Percentiles rank a stretch among this genome's conserved stretches.
Evolutionary conservation across 31 red algal species (phyloP).

Genomic region (Porphyra umbilicalis): DNA sequence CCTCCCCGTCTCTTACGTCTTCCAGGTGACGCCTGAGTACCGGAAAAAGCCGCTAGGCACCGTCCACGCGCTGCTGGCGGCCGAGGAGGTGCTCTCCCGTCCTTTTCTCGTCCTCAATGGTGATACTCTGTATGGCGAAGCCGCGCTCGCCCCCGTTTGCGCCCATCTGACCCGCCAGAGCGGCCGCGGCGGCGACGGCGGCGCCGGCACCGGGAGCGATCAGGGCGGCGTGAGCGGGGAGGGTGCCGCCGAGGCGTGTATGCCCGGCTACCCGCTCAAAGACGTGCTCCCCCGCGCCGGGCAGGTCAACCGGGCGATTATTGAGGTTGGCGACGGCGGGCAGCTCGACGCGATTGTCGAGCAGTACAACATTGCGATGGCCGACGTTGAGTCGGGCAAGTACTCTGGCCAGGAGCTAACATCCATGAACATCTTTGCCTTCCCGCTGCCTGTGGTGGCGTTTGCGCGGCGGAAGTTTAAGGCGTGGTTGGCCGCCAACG

Average conservation of each 20-base stretch:
- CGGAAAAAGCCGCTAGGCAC: slow-evolving; percentile 85
- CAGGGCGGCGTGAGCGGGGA: background rate
- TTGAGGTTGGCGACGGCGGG: slow-evolving; percentile 39
- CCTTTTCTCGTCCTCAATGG: slow-evolving; percentile 89
- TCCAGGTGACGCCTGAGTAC: slow-evolving; percentile 59
- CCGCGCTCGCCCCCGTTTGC: slow-evolving; percentile 54
- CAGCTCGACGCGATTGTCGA: slow-evolving; percentile 65
- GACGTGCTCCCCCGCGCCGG: slow-evolving; percentile 71
- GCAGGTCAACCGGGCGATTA: slow-evolving; percentile 68
- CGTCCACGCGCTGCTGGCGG: slow-evolving; percentile 67
- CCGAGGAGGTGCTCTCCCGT: slow-evolving; percentile 27
- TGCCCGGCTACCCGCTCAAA: slow-evolving; percentile 72
- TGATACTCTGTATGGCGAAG: slow-evolving; percentile 79
- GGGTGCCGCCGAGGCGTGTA: slow-evolving; percentile 51
- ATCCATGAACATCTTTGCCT: slow-evolving; percentile 89
- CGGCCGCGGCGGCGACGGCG: background rate
- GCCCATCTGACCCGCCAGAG: slow-evolving; percentile 31
- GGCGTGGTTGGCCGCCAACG: slow-evolving; percentile 24
- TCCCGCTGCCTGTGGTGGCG: slow-evolving; percentile 35
- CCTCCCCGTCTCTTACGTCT: slow-evolving; percentile 61
- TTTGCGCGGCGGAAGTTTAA: slow-evolving; percentile 64
- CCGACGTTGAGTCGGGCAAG: slow-evolving; percentile 51
- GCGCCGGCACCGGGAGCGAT: background rate
- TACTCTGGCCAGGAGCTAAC: slow-evolving; percentile 86
- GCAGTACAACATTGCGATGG: slow-evolving; percentile 78